These are phyloP conservation scores for Ophidiomyces ophidiicola DNA, from an alignment of 2,329 filamentous ascomycete species.

Conservation along the genomic window DNA sequence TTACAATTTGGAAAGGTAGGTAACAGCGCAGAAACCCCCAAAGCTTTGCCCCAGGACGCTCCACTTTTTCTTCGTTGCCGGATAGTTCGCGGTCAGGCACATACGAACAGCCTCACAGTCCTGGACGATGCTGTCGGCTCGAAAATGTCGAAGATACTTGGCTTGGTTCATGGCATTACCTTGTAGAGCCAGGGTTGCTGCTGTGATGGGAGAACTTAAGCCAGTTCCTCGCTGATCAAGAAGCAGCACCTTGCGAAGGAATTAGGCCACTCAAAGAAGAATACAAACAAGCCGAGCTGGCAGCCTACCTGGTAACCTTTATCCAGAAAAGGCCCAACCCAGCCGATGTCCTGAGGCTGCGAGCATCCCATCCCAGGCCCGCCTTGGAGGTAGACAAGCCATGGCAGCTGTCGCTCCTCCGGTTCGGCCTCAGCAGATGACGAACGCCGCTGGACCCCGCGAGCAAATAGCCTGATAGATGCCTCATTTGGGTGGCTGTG, in stretches of 20 bases:
- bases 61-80: conserved; percentile 63
- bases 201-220: conserved; percentile 66
- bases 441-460: conserved; percentile 57
- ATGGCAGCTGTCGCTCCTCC: conserved; percentile 42
- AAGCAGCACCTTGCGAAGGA: conserved; percentile 45
- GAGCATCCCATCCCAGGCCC: conserved; percentile 71
- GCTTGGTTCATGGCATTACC: conserved; percentile 58
- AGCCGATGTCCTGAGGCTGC: conserved; percentile 58
- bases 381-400: conserved; percentile 66
- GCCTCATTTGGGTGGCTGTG: conserved; percentile 51
- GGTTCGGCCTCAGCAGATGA: conserved; percentile 42
- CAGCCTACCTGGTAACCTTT: conserved; percentile 62
- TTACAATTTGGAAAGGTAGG: conserved; percentile 65
- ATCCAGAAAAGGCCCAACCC: conserved; percentile 59
- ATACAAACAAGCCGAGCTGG: background rate
- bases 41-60: conserved; percentile 82
- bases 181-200: conserved; percentile 54
- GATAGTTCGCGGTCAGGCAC: conserved; percentile 57
- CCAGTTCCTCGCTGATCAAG: conserved; percentile 90
- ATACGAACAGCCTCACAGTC: conserved; percentile 79
- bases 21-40: conserved; percentile 73
- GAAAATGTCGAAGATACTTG: conserved; percentile 69
- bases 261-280: background rate
- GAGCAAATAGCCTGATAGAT: conserved; percentile 63
- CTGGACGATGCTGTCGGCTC: conserved; percentile 78